phyloP scores from a whole-genome alignment of 345 rosid genomes.

The Hevea brasiliensis region DNA sequence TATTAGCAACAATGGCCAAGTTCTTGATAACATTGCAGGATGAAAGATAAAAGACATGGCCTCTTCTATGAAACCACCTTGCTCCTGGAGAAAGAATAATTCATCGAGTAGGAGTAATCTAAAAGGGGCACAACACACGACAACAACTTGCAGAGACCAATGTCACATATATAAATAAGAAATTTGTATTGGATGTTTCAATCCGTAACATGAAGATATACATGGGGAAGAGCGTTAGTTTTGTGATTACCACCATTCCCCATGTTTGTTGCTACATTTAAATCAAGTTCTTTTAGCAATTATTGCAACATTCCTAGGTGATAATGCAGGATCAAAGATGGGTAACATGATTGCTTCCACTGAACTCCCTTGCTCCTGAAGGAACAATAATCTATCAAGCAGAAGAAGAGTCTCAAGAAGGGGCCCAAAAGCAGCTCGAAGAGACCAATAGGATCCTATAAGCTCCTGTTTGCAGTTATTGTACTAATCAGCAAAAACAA shows the following conservation, averaged over 20 bases:
- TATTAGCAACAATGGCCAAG: conserved; percentile 75
- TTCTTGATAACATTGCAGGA: conserved; percentile 77
- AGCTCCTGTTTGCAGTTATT: conserved; percentile 48
- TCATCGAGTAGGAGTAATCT: conserved; percentile 78
- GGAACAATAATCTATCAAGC: conserved; percentile 85
- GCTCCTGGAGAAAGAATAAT: conserved; percentile 81
- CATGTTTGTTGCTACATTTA: neutral
- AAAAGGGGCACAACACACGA: conserved; percentile 74
- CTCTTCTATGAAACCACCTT: conserved; percentile 48
- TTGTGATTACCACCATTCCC: conserved; percentile 6
- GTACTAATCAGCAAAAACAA: conserved; percentile 5
- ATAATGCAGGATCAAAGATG: conserved; percentile 72
- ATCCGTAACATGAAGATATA: neutral
- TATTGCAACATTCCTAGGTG: conserved; percentile 87
- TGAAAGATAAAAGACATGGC: conserved; percentile 69
- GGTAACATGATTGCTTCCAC: conserved; percentile 69
- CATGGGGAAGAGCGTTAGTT: neutral
- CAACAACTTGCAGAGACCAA: conserved; percentile 62
- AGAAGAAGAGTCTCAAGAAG: conserved; percentile 76
- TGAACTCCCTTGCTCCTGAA: conserved; percentile 70
- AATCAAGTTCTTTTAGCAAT: conserved; percentile 61
- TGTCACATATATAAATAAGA: too few relatives aligned
- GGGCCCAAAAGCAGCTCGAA: conserved; percentile 88
- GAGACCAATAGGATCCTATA: conserved; percentile 88
- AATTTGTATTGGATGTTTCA: conserved; percentile 40